These are phyloP conservation scores for Sisymbrium altissimum DNA, from an alignment of 345 rosid genomes.

Conservation along the genomic window DNA sequence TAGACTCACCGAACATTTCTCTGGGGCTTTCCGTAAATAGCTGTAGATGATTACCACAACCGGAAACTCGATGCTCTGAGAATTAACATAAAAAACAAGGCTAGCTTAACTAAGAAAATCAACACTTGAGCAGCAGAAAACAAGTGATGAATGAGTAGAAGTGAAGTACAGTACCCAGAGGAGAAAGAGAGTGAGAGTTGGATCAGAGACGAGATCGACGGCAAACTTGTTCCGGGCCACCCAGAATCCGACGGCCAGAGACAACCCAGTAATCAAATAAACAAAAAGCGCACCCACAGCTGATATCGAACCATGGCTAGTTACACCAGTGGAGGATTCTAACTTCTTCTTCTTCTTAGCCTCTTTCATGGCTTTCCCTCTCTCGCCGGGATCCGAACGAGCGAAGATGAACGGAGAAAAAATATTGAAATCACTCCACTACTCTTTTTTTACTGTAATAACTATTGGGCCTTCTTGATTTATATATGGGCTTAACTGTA, in stretches of 20 bases:
- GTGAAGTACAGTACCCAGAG: conserved; percentile 44
- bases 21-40: conserved; percentile 47
- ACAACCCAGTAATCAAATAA: conserved; percentile 46
- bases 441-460: too few relatives aligned
- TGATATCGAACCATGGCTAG: conserved; percentile 27
- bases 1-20: conserved; percentile 56
- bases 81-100: background rate
- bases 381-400: background rate
- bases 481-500: background rate
- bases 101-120: background rate
- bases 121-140: background rate
- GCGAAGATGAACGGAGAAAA: background rate
- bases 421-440: background rate
- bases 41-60: conserved; percentile 54
- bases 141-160: background rate
- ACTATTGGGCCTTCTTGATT: background rate
- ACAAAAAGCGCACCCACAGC: conserved; percentile 21
- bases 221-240: conserved; percentile 40
- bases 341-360: conserved; percentile 19
- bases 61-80: conserved; percentile 49
- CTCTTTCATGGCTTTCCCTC: conserved; percentile 11
- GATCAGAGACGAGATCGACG: conserved; percentile 57
- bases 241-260: conserved; percentile 47
- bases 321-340: background rate
- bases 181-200: conserved; percentile 53